These are phyloP conservation scores for Lignosus rhinocerotis DNA, from an alignment of 1,284 basidiomycete genomes.

Conservation along the genomic window DNA sequence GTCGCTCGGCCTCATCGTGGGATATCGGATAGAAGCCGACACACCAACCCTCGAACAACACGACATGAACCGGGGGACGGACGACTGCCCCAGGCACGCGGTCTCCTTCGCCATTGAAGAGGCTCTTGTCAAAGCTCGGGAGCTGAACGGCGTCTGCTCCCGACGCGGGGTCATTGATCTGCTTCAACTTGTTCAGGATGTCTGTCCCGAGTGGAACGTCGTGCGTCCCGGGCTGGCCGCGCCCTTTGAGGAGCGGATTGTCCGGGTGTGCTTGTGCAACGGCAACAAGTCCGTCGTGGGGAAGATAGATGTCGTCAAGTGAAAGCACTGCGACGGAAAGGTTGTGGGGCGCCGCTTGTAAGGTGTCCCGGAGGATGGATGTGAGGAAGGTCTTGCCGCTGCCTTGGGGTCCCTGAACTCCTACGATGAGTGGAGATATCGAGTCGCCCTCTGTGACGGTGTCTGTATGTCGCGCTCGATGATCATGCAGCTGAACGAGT, in stretches of 20 bases:
- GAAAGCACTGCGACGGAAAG: conserved; percentile 71
- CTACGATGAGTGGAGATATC: conserved; percentile 64
- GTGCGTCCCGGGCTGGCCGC: conserved; percentile 88
- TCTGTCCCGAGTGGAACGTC: conserved; percentile 66
- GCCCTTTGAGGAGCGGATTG: conserved; percentile 72
- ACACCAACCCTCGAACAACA: conserved; percentile 88
- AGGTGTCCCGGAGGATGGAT: conserved; percentile 48
- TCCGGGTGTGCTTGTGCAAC: conserved; percentile 55
- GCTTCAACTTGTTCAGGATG: conserved; percentile 52
- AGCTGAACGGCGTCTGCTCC: conserved; percentile 47
- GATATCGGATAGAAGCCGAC: conserved; percentile 70
- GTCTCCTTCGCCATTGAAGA: conserved; percentile 81
- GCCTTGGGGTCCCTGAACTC: conserved; percentile 86
- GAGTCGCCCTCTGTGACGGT: not conserved
- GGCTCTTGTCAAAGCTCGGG: conserved; percentile 88
- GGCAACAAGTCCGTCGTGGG: conserved; percentile 54
- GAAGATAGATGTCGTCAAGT: conserved; percentile 86
- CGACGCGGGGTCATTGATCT: conserved; percentile 38
- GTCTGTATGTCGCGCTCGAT: conserved; percentile 22
- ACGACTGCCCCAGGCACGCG: conserved; percentile 50
- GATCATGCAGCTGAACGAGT: conserved; percentile 35
- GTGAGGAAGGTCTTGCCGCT: conserved; percentile 81
- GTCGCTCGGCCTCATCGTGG: conserved; percentile 42
- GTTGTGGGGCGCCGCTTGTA: conserved; percentile 50
- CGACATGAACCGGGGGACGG: conserved; percentile 69